Conservation (phyloP, 2,329 filamentous ascomycete genomes). For the Ceratocystis cacaofunesta region DNA sequence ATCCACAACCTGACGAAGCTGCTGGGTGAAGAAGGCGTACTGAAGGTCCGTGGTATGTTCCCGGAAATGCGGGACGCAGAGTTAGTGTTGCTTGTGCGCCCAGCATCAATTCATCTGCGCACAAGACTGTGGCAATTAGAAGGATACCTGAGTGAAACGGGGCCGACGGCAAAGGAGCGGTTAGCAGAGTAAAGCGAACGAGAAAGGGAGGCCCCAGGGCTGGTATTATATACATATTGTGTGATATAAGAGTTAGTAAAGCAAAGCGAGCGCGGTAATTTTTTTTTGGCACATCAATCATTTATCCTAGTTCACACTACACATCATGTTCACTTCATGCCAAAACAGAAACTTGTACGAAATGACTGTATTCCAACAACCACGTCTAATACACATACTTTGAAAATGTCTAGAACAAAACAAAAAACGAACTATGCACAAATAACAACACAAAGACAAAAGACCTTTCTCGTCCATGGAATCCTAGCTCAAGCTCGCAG, state of each 20-base stretch:
- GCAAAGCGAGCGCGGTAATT: background rate
- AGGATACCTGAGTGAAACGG: slow-evolving; percentile 28
- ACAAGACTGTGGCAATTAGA: slow-evolving; percentile 43
- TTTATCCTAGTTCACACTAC: background rate
- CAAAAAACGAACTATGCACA: slow-evolving; percentile 9
- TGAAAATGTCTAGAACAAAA: slow-evolving; percentile 4
- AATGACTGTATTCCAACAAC: slow-evolving; percentile 15
- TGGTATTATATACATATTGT: background rate
- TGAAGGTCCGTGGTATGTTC: slow-evolving; percentile 26
- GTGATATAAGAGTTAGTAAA: background rate
- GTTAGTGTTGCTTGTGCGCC: slow-evolving; percentile 30
- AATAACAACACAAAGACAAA: slow-evolving; percentile 13
- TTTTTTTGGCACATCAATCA: background rate
- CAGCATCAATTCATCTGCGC: slow-evolving; percentile 32
- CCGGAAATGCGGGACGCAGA: slow-evolving; percentile 26
- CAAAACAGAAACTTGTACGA: slow-evolving; percentile 6
- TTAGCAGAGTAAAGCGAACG: background rate
- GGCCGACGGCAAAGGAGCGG: background rate
- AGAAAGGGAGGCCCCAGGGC: background rate
- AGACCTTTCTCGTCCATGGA: background rate
- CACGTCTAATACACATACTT: slow-evolving; percentile 6
- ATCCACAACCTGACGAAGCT: slow-evolving; percentile 40
- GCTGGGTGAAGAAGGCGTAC: slow-evolving; percentile 34
- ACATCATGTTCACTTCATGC: background rate
- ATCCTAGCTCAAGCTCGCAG: background rate